Evolutionary conservation across 2,329 filamentous ascomycete genomes (phyloP).

Genomic region (Rugonectria rugulosa): DNA sequence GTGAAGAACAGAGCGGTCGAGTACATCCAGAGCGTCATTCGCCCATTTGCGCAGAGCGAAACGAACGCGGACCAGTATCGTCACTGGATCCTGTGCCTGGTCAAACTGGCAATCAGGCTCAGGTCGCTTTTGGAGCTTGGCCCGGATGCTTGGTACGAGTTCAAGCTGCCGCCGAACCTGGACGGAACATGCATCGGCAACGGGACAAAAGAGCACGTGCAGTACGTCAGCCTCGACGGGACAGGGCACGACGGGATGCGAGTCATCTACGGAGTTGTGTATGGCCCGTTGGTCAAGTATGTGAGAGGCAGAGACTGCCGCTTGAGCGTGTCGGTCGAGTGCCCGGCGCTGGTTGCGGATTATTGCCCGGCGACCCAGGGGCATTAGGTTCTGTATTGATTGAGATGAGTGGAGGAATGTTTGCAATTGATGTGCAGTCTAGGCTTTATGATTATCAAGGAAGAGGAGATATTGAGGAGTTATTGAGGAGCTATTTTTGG

Average conservation of each 20-base stretch:
- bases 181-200: slow-evolving; percentile 1
- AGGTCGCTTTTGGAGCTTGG: neutral
- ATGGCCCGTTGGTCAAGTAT: neutral
- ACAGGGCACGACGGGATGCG: neutral
- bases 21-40: neutral
- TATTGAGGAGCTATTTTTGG: no score
- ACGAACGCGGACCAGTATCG: neutral
- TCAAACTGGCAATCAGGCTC: neutral
- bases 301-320: neutral
- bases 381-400: neutral
- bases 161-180: slow-evolving; percentile 1
- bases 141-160: neutral
- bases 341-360: neutral
- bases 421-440: no score
- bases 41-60: neutral
- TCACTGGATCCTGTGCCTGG: neutral
- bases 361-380: neutral
- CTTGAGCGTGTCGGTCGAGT: neutral
- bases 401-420: neutral
- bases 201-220: neutral
- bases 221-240: slow-evolving; percentile 1
- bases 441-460: no score
- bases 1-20: neutral
- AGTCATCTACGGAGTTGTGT: neutral
- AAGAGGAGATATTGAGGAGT: no score